These are phyloP conservation scores for Stromatinia cepivora DNA, from an alignment of 2,329 filamentous ascomycete species.

Conservation along the genomic window DNA sequence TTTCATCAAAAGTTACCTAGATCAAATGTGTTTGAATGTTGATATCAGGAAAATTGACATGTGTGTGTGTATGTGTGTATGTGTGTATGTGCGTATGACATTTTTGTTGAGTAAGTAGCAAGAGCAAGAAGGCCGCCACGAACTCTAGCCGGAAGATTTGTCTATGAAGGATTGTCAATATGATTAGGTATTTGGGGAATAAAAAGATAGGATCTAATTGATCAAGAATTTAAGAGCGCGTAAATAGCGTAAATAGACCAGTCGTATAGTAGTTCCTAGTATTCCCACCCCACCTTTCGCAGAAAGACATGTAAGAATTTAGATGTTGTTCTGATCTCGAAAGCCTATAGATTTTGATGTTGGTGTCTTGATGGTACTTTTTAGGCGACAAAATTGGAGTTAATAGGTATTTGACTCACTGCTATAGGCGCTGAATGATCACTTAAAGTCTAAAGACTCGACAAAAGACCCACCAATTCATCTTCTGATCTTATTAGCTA, in stretches of 20 bases:
- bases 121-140: not conserved
- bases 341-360: not conserved
- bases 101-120: not conserved
- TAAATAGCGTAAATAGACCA: conserved; percentile 1
- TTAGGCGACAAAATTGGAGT: not conserved
- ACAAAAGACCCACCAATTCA: not conserved
- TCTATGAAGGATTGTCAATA: not conserved
- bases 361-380: not conserved
- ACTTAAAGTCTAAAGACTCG: not conserved
- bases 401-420: not conserved
- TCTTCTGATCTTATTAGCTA: not conserved
- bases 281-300: not conserved
- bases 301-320: not conserved
- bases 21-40: not conserved
- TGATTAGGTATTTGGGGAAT: not conserved
- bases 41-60: not conserved
- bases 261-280: not conserved
- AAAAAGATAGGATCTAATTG: conserved; percentile 3
- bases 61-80: not conserved
- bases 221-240: not conserved
- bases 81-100: not conserved
- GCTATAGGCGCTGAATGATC: not conserved
- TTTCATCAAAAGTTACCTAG: not conserved
- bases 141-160: conserved; percentile 2
- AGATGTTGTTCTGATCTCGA: not conserved